phyloP scores from a whole-genome alignment of 371 early-diverging fungal species.

The Zopfochytrium polystomum region DNA sequence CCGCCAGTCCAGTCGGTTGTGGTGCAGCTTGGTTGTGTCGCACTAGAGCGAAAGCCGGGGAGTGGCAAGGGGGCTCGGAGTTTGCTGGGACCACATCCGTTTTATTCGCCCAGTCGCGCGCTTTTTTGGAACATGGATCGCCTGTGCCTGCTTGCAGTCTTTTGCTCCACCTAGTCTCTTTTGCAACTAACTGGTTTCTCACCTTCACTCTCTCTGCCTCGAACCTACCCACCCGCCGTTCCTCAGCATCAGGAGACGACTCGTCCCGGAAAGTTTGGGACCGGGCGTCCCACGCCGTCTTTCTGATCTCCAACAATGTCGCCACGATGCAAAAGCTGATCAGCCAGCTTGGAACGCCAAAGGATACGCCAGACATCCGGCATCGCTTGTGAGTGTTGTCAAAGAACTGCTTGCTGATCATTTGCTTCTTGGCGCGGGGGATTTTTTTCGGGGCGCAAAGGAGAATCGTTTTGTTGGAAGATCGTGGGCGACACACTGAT shows the following conservation, averaged over 20 bases:
- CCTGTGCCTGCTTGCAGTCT: not conserved
- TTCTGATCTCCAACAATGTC: slow-evolving; percentile 59
- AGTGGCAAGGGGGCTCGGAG: slow-evolving; percentile 10
- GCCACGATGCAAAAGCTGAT: slow-evolving; percentile 77
- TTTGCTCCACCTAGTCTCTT: not conserved
- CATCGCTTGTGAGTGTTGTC: slow-evolving; percentile 60
- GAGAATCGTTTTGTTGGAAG: too few relatives aligned
- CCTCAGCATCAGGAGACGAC: not conserved
- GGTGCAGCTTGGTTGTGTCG: not conserved
- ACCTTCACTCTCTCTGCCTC: not conserved
- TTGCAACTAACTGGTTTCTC: not conserved
- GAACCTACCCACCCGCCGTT: too few relatives aligned
- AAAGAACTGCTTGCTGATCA: too few relatives aligned
- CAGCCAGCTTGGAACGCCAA: slow-evolving; percentile 68
- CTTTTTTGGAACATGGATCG: not conserved
- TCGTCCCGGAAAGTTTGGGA: slow-evolving; percentile 31
- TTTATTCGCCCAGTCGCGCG: not conserved
- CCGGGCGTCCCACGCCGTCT: slow-evolving; percentile 38
- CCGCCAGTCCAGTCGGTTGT: not conserved
- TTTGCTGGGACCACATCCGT: too few relatives aligned
- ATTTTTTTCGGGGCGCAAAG: too few relatives aligned
- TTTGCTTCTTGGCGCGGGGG: too few relatives aligned
- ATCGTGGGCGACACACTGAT: too few relatives aligned
- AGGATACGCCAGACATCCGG: slow-evolving; percentile 76
- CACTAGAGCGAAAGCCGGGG: not conserved